These are phyloP conservation scores for Reutealis trisperma DNA, from an alignment of 345 rosid genomes.

Conservation along the genomic window DNA sequence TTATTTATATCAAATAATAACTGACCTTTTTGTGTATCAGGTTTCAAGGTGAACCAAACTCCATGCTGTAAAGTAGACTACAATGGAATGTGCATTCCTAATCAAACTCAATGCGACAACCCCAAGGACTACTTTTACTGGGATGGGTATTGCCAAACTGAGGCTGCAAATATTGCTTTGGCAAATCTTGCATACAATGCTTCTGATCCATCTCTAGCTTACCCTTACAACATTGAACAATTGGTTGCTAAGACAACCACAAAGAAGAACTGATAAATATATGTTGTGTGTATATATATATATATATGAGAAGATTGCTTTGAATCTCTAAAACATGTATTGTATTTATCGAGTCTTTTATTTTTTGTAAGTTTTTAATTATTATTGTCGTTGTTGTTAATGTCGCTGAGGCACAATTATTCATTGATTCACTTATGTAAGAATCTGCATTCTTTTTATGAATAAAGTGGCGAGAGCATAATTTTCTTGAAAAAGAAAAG, in stretches of 20 bases:
- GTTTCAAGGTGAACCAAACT: background rate
- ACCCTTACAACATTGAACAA: background rate
- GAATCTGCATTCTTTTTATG: too few relatives aligned
- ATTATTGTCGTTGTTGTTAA: too few relatives aligned
- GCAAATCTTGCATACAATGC: background rate
- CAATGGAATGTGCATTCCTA: background rate
- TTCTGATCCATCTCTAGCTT: slow-evolving; percentile 1
- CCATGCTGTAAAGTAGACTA: slow-evolving; percentile 3
- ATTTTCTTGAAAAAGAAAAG: too few relatives aligned
- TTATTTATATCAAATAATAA: too few relatives aligned
- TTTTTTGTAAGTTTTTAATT: too few relatives aligned
- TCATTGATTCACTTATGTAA: too few relatives aligned
- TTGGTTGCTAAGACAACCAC: background rate
- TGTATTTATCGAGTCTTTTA: too few relatives aligned
- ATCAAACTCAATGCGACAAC: background rate
- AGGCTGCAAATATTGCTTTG: background rate
- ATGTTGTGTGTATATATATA: too few relatives aligned
- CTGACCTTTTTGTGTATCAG: background rate
- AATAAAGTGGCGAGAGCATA: too few relatives aligned
- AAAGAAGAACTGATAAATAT: background rate
- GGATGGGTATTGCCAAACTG: slow-evolving; percentile 3
- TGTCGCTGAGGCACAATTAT: too few relatives aligned
- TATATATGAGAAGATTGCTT: too few relatives aligned
- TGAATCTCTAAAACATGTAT: too few relatives aligned
- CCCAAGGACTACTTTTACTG: background rate